Percentiles rank a stretch among this genome's conserved stretches.
Evolutionary conservation across 495 filamentous ascomycete species (phyloP).

Genomic region (Aspergillus cristatus): DNA sequence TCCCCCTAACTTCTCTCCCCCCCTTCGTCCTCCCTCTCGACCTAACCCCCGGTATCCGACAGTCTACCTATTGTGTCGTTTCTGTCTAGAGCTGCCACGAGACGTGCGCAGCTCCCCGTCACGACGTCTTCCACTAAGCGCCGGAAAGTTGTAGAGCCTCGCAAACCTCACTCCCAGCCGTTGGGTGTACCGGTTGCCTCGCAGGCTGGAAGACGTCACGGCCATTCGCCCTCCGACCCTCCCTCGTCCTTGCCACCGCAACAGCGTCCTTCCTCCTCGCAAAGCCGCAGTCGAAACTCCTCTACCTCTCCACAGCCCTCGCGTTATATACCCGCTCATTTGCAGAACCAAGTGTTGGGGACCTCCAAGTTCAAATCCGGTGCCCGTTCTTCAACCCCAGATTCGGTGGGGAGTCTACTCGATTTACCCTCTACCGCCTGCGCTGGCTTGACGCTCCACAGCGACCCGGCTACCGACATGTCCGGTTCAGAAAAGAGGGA

Average conservation of each 20-base stretch:
- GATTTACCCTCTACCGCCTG: slow-evolving; percentile 67
- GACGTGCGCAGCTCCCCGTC: slow-evolving; percentile 62
- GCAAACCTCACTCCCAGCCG: slow-evolving; percentile 22
- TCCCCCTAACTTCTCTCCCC: slow-evolving; percentile 4
- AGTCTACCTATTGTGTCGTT: slow-evolving; percentile 7
- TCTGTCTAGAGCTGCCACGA: slow-evolving; percentile 40
- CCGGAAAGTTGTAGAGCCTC: slow-evolving; percentile 64
- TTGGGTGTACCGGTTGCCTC: slow-evolving; percentile 19
- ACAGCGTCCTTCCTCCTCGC: slow-evolving; percentile 22
- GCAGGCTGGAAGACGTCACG: slow-evolving; percentile 38
- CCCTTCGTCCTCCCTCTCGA: not conserved
- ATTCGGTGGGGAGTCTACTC: slow-evolving; percentile 45
- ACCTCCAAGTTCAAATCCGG: slow-evolving; percentile 24
- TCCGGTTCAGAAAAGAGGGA: slow-evolving; percentile 27
- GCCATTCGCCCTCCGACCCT: slow-evolving; percentile 26
- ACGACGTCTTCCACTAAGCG: slow-evolving; percentile 89
- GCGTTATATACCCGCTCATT: slow-evolving; percentile 50
- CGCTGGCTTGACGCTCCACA: slow-evolving; percentile 59
- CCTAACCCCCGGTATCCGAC: not conserved
- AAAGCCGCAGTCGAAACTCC: slow-evolving; percentile 24
- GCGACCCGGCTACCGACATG: slow-evolving; percentile 49
- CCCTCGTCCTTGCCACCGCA: slow-evolving; percentile 17
- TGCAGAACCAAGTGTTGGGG: slow-evolving; percentile 50
- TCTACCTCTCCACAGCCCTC: slow-evolving; percentile 30
- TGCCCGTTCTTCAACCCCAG: slow-evolving; percentile 39